Evolutionary conservation across 768 basidiomycete species (phyloP).

Genomic region (Suillus subalutaceus): DNA sequence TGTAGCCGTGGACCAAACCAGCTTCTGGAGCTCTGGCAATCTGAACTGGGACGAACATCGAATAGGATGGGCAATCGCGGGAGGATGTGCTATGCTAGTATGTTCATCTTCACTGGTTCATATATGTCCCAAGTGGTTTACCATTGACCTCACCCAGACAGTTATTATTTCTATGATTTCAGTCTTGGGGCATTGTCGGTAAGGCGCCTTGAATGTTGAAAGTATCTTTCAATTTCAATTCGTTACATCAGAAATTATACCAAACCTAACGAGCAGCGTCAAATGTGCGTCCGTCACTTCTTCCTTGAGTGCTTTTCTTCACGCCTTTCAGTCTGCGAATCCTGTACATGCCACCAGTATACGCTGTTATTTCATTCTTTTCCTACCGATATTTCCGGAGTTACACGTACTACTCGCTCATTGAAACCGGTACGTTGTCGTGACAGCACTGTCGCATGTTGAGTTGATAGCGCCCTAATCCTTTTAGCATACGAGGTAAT

Average conservation of each 20-base stretch:
- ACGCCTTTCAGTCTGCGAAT: slow-evolving; percentile 61
- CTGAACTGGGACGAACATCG: slow-evolving; percentile 63
- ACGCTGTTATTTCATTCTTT: slow-evolving; percentile 82
- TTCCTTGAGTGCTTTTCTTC: not conserved
- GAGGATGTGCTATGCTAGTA: slow-evolving; percentile 59
- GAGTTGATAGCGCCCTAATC: slow-evolving; percentile 23
- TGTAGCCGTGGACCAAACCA: slow-evolving; percentile 53
- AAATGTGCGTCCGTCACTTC: slow-evolving; percentile 56
- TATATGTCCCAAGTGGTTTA: not conserved
- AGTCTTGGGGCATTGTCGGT: slow-evolving; percentile 68
- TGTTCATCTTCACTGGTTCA: slow-evolving; percentile 28
- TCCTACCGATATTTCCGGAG: slow-evolving; percentile 83
- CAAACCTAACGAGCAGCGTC: slow-evolving; percentile 73
- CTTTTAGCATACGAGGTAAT: slow-evolving; percentile 68
- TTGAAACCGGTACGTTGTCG: slow-evolving; percentile 46
- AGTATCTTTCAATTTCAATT: not conserved
- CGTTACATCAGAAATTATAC: slow-evolving; percentile 62
- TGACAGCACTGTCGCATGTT: not conserved
- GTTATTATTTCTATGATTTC: slow-evolving; percentile 59
- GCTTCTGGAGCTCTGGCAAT: slow-evolving; percentile 60
- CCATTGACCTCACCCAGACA: slow-evolving; percentile 43
- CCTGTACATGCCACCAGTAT: slow-evolving; percentile 83
- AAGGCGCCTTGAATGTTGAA: slow-evolving; percentile 22
- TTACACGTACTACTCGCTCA: slow-evolving; percentile 66
- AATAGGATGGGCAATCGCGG: slow-evolving; percentile 77